Percentiles rank a stretch among this genome's conserved stretches.
phyloP scores from a whole-genome alignment of 2,329 filamentous ascomycete species.

The Aspergillus brasiliensis region DNA sequence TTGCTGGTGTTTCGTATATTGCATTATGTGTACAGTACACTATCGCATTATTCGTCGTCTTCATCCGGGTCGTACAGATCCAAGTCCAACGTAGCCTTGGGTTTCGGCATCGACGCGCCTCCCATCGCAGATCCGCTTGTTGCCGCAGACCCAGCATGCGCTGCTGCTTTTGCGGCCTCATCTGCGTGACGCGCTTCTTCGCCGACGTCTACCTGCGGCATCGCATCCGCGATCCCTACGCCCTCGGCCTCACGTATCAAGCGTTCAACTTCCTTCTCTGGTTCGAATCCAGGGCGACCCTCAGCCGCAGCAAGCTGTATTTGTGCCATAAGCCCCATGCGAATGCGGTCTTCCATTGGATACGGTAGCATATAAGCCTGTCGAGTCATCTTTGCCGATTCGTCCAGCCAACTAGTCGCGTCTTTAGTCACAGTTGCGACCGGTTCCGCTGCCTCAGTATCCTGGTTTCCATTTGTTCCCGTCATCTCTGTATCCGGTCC shows the following conservation, averaged over 20 bases:
- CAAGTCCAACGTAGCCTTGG: constrained; percentile 45
- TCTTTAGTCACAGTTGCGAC: constrained; percentile 43
- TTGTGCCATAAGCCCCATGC: constrained; percentile 49
- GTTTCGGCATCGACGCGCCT: constrained; percentile 30
- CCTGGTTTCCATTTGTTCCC: constrained; percentile 30
- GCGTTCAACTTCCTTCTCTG: constrained; percentile 52
- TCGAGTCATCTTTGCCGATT: constrained; percentile 43
- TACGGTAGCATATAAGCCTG: constrained; percentile 47
- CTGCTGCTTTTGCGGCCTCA: constrained; percentile 39
- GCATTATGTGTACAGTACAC: not conserved
- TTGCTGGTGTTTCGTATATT: not conserved
- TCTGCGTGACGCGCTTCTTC: constrained; percentile 37
- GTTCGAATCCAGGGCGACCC: constrained; percentile 58
- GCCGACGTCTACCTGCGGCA: constrained; percentile 39
- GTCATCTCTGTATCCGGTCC: constrained; percentile 36
- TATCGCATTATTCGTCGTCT: constrained; percentile 39
- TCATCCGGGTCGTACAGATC: constrained; percentile 50
- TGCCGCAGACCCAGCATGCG: constrained; percentile 30
- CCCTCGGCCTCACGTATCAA: constrained; percentile 59
- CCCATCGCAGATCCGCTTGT: constrained; percentile 16
- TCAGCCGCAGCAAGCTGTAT: constrained; percentile 47
- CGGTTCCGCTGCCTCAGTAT: constrained; percentile 28
- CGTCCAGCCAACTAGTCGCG: constrained; percentile 45
- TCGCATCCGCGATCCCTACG: constrained; percentile 47
- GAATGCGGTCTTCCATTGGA: constrained; percentile 48